Evolutionary conservation across 352 stramenopile genomes (phyloP).

Genomic region (Phytophthora citrophthora): DNA sequence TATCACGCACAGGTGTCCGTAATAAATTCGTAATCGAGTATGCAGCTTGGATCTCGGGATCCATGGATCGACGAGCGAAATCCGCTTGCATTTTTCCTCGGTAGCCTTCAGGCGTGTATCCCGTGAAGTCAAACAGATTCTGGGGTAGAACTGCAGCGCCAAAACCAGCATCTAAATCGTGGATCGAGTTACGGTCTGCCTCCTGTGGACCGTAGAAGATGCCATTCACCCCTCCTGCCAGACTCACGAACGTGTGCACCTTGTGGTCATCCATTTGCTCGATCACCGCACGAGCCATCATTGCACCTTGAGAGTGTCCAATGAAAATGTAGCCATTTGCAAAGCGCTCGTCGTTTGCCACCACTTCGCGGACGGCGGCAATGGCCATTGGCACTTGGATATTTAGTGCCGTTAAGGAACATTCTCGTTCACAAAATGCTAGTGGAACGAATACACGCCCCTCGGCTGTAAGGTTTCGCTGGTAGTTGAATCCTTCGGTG

Average conservation of each 20-base stretch:
- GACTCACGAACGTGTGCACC: conserved; percentile 48
- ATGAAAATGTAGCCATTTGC: conserved; percentile 55
- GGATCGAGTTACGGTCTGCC: conserved; percentile 21
- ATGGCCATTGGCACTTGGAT: conserved; percentile 48
- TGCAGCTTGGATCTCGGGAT: conserved; percentile 20
- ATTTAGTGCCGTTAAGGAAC: conserved; percentile 35
- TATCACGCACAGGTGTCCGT: conserved; percentile 24
- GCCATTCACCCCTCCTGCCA: conserved; percentile 52
- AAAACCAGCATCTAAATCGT: conserved; percentile 25
- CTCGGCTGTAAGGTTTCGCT: conserved; percentile 40
- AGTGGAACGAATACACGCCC: conserved; percentile 40
- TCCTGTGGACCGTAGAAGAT: conserved; percentile 55
- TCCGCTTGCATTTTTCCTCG: conserved; percentile 46
- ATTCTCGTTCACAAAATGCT: conserved; percentile 43
- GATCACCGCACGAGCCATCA: conserved; percentile 50
- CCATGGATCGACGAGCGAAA: conserved; percentile 20
- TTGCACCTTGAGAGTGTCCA: conserved; percentile 50
- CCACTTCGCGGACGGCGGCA: conserved; percentile 37
- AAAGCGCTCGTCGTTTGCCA: conserved; percentile 24
- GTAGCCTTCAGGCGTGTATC: conserved; percentile 31
- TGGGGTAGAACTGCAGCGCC: conserved; percentile 22
- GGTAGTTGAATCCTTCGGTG: conserved; percentile 25
- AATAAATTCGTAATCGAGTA: conserved; percentile 30
- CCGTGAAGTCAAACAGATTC: conserved; percentile 38
- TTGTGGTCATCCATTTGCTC: conserved; percentile 71